These are phyloP conservation scores for Didymosphaeria variabile DNA, from an alignment of 2,329 filamentous ascomycete genomes.

Conservation along the genomic window DNA sequence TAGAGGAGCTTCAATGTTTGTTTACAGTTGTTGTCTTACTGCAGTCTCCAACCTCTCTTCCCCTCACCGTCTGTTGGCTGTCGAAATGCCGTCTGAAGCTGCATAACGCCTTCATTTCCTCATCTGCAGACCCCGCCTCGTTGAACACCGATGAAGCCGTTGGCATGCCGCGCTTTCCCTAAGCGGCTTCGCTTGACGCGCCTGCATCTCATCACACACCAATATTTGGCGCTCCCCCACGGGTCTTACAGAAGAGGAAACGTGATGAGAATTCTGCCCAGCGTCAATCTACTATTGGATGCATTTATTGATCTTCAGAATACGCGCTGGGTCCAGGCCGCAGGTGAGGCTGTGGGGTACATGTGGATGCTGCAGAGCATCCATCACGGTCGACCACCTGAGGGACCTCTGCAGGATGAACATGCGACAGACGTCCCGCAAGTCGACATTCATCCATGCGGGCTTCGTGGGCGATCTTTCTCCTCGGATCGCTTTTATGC, in stretches of 20 bases:
- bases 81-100: conserved; percentile 8
- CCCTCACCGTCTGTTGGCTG: not conserved
- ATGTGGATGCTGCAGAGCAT: conserved; percentile 6
- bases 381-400: not conserved
- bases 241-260: conserved; percentile 27
- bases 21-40: not conserved
- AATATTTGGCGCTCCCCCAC: conserved; percentile 35
- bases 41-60: no score
- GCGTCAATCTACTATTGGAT: conserved; percentile 32
- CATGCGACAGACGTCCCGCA: not conserved
- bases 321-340: not conserved
- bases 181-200: conserved; percentile 22
- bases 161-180: conserved; percentile 34
- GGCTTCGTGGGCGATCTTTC: no score
- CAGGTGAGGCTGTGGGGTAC: conserved; percentile 6
- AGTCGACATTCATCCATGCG: no score
- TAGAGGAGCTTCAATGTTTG: conserved; percentile 1
- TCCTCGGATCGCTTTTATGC: not conserved
- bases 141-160: conserved; percentile 14
- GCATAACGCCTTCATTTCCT: conserved; percentile 15
- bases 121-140: conserved; percentile 6
- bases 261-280: conserved; percentile 22
- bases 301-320: conserved; percentile 19
- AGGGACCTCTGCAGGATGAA: not conserved
- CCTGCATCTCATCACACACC: conserved; percentile 44